A percentile compares a stretch with the other conserved stretches of the same genome.
phyloP scores from a whole-genome alignment of 352 stramenopile species.

The Pythium aristosporum region DNA sequence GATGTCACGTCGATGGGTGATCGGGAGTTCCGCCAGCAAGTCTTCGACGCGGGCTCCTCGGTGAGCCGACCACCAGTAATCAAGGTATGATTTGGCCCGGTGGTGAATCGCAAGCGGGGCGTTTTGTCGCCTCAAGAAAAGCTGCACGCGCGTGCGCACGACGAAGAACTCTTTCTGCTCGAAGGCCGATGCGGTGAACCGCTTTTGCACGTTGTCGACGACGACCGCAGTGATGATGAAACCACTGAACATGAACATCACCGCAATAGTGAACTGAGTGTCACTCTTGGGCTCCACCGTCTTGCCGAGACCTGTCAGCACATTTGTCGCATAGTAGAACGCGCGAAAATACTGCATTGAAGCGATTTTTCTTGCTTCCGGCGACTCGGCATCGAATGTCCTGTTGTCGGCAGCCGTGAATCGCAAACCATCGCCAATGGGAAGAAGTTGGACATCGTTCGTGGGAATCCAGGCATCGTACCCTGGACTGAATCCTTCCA shows the following conservation, averaged over 20 bases:
- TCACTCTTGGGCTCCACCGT: constrained; percentile 55
- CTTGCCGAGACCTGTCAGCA: constrained; percentile 45
- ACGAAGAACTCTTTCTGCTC: constrained; percentile 77
- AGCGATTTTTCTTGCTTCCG: constrained; percentile 26
- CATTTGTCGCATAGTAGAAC: constrained; percentile 61
- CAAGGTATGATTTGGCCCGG: constrained; percentile 62
- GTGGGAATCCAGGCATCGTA: constrained; percentile 49
- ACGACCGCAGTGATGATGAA: constrained; percentile 75
- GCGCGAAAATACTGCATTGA: constrained; percentile 59
- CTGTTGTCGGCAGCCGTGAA: constrained; percentile 20
- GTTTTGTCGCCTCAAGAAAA: constrained; percentile 68
- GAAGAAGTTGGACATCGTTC: constrained; percentile 49
- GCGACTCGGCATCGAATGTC: constrained; percentile 14
- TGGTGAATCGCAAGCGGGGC: constrained; percentile 57
- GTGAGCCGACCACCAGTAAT: constrained; percentile 77
- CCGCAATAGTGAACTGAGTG: constrained; percentile 44
- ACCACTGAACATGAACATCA: constrained; percentile 68
- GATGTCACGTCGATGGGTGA: constrained; percentile 58
- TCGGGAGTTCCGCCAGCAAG: constrained; percentile 53
- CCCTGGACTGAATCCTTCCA: constrained; percentile 51
- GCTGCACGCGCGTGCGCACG: constrained; percentile 52
- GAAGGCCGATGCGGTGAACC: constrained; percentile 66
- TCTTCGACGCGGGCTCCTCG: constrained; percentile 57
- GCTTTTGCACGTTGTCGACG: constrained; percentile 81
- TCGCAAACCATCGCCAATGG: constrained; percentile 20